phyloP scores from a whole-genome alignment of 306 rosid genomes.

The Prinsepia uniflora region DNA sequence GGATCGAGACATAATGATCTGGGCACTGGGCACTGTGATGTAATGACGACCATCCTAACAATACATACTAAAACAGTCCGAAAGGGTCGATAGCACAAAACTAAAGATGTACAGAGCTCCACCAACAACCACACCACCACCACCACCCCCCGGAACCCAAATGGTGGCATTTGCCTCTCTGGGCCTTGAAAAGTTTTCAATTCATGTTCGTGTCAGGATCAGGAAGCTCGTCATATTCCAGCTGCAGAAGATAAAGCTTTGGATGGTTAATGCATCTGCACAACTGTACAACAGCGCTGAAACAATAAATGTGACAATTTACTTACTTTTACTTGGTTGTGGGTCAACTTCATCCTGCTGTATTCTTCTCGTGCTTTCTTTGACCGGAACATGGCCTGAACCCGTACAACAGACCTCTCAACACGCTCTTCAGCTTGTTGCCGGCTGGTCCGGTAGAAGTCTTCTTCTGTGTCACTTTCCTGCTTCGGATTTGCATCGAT shows the following conservation, averaged over 20 bases:
- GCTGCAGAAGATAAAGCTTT: conserved; percentile 44
- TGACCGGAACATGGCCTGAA: conserved; percentile 90
- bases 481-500: conserved; percentile 26
- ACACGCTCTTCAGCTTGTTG: conserved; percentile 84
- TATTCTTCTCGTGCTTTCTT: conserved; percentile 91
- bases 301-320: neutral
- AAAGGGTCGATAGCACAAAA: conserved; percentile 25
- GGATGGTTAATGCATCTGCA: conserved; percentile 15
- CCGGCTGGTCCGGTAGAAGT: conserved; percentile 62
- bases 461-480: conserved; percentile 67
- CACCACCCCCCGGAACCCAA: conserved; percentile 14
- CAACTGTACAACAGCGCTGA: conserved; percentile 15
- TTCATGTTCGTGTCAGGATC: conserved; percentile 51
- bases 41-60: conserved; percentile 20
- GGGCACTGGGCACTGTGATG: too few species aligned
- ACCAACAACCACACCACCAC: too few species aligned
- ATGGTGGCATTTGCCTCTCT: conserved; percentile 18
- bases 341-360: conserved; percentile 78
- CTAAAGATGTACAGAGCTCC: conserved; percentile 38
- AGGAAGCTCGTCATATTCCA: conserved; percentile 57
- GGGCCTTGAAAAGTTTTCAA: conserved; percentile 21
- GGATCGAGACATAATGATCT: too few species aligned
- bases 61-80: conserved; percentile 22
- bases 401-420: conserved; percentile 68
- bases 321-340: conserved; percentile 60